Percentiles rank a stretch among this genome's conserved stretches.
phyloP scores from a whole-genome alignment of 768 basidiomycete species.

The Lactifluus rugatus region DNA sequence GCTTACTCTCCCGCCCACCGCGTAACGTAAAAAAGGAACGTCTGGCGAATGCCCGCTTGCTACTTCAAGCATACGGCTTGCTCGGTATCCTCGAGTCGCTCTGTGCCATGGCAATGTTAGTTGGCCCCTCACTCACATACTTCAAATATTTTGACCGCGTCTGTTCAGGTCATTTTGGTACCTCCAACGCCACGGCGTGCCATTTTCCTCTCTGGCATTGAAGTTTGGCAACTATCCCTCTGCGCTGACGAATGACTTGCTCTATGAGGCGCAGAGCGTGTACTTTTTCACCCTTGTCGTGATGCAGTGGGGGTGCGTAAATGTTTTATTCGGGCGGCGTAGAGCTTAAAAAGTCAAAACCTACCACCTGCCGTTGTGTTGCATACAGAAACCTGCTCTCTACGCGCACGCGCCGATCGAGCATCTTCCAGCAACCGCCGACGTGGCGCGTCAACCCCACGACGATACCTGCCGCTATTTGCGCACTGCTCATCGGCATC shows the following conservation, averaged over 20 bases:
- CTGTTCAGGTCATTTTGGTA: slow-evolving; percentile 33
- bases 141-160: background rate
- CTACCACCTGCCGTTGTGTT: background rate
- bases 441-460: slow-evolving; percentile 31
- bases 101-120: slow-evolving; percentile 40
- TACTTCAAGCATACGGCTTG: slow-evolving; percentile 51
- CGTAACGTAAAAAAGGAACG: slow-evolving; percentile 47
- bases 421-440: slow-evolving; percentile 48
- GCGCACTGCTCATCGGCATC: slow-evolving; percentile 35
- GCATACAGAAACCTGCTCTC: slow-evolving; percentile 36
- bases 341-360: background rate
- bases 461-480: slow-evolving; percentile 36
- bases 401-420: slow-evolving; percentile 44
- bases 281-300: slow-evolving; percentile 44
- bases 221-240: slow-evolving; percentile 37
- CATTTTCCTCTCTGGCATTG: slow-evolving; percentile 38
- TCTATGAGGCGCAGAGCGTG: slow-evolving; percentile 42
- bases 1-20: slow-evolving; percentile 44
- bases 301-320: slow-evolving; percentile 44
- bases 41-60: slow-evolving; percentile 42
- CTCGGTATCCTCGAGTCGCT: slow-evolving; percentile 40
- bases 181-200: slow-evolving; percentile 37
- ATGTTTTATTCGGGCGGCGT: background rate
- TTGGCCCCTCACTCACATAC: slow-evolving; percentile 1
- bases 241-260: slow-evolving; percentile 31